Evolutionary conservation across 768 basidiomycete species (phyloP), one percentile per base, ranked within the genome.

Genomic region (Pleurotus djamor): DNA sequence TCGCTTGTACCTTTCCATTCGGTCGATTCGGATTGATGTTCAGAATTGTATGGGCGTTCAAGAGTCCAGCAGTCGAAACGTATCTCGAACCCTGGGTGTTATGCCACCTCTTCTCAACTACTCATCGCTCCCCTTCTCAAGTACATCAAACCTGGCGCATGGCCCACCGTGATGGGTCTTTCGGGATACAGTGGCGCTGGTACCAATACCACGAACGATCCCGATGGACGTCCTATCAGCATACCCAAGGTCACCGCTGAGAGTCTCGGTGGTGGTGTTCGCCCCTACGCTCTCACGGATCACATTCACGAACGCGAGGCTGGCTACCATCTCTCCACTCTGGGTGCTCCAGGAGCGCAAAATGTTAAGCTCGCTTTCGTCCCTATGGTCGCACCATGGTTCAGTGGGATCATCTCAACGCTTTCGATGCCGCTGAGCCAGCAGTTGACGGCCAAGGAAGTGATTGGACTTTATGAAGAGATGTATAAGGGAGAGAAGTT

Each of bases 291-390:
- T 0, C 76, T 99, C 50, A 99, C 97, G 12, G 95, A 96, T 72
- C 97, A 99, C 75, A 97, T 99, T 68, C 97, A 99, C 78, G 97
- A 99, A 72, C 91, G 97, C 48, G 97, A 99, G 74, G 93, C 96
- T 0, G 87, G 88, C 2, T 77, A 78, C 64, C 97, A 97, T 72
- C 86, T 99, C 52, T 85, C 90, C 6, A 72, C 71, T 3, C 82
- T 93, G 37, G 63, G 64, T 48, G 65, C 89, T 57, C 12, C 21
- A n/a, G n/a, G 16, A 2, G 14, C 10, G n/a, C 38, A 56, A 21
- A 56, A 56, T 7, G 33, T 56, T 7, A 83, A 87, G 65, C 68
- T 98, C 52, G 92, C 90, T 35, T 98, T 99, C 73, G 76, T 94
- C 51, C 97, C 97, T 9, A 77, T 79, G 56, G 94, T 98, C 36